Conservation (phyloP, 768 basidiomycete genomes). For the Rhizopogon salebrosus region DNA sequence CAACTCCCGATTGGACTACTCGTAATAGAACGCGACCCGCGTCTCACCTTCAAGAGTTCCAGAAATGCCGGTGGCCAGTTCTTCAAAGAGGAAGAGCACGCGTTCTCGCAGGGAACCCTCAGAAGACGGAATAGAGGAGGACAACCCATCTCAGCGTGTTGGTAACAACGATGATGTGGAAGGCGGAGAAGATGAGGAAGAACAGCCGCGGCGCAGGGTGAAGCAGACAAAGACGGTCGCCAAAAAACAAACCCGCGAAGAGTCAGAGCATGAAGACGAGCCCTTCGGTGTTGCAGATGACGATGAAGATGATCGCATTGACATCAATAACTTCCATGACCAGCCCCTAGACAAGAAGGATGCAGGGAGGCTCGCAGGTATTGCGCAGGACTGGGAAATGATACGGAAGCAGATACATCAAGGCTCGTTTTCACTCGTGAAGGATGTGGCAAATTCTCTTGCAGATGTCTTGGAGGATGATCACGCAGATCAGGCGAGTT, state of each 20-base stretch:
- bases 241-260: conserved; percentile 25
- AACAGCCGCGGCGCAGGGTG: conserved; percentile 28
- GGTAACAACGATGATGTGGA: conserved; percentile 38
- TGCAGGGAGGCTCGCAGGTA: conserved; percentile 46
- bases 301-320: conserved; percentile 47
- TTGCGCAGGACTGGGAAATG: conserved; percentile 58
- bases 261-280: conserved; percentile 25
- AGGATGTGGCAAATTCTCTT: conserved; percentile 50
- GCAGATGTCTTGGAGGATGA: conserved; percentile 58
- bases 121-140: conserved; percentile 57
- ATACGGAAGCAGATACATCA: conserved; percentile 46
- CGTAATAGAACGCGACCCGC: conserved; percentile 7
- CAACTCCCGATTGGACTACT: conserved; percentile 7
- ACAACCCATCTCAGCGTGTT: conserved; percentile 29
- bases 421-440: conserved; percentile 38
- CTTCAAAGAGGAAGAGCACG: conserved; percentile 32
- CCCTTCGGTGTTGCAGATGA: conserved; percentile 29
- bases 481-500: conserved; percentile 45
- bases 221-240: conserved; percentile 30
- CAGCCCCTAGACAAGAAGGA: conserved; percentile 60
- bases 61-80: conserved; percentile 27
- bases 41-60: background rate
- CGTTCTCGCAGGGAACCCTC: conserved; percentile 41
- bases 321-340: conserved; percentile 56
- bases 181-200: conserved; percentile 32